Base-by-base conservation (phyloP, 192 early-diverging fungal species). In the Mortierella alpina region DNA sequence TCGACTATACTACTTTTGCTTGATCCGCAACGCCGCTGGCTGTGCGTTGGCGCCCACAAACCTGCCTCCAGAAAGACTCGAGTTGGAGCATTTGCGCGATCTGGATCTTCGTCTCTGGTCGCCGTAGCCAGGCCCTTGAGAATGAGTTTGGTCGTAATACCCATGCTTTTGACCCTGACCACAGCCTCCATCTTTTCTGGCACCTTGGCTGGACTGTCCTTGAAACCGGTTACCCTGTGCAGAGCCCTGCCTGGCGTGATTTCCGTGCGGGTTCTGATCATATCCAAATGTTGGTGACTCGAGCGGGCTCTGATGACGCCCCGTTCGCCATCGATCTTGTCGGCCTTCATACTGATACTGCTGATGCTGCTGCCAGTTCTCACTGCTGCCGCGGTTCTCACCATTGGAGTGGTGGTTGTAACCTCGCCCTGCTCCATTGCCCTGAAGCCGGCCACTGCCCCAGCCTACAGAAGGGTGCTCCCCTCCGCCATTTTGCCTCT, bases 51-150 rank as follows among this genome's bases (percentile, higher is more conserved):
- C 31, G 31, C 31, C 31, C 31, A 31, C 31, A 31, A 31, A 31
- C 31, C 31, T 31, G 3, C 31, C 31, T 31, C 31, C 31, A 31
- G 64, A 66, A 41, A 75, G 65, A 56, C 73, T 75, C 5, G 73
- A n/a, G 45, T 75, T 75, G 13, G 73, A 75, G n/a, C 59, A 56
- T n/a, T 75, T 75, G 18, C 71, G 53, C 5, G 63, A 65, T 40
- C 73, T 49, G 14, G 66, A 68, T 59, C 59, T 64, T 18, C 73
- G 73, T 63, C 73, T 20, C 6, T 67, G 73, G 12, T 75, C 73
- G 14, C 41, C 20, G n/a, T 61, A 60, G 13, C 73, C 72, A 2
- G 22, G 55, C 9, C 67, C 67, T 17, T 68, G 57, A 47, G 17
- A 48, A 7, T 50, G 62, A 1, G 11, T 9, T 47, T 63, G 62